These are phyloP conservation scores for Eucalyptus globulus DNA, from an alignment of 345 rosid genomes.

Conservation along the genomic window DNA sequence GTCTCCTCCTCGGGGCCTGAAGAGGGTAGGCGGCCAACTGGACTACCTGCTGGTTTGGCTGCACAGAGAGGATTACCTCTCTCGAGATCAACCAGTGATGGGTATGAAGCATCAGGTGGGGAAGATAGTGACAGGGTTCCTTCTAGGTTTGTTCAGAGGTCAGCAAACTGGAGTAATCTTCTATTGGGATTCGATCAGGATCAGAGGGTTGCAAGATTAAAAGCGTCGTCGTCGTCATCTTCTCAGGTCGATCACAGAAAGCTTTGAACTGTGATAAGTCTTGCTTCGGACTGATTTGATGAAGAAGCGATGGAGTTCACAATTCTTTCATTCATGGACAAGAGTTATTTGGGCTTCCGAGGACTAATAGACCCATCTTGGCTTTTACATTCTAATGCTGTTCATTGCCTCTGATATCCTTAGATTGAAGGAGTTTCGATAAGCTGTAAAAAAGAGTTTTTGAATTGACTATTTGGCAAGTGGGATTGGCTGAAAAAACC, in stretches of 20 bases:
- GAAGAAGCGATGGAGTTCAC: not conserved
- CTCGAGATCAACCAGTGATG: constrained; percentile 89
- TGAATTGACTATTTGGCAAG: not conserved
- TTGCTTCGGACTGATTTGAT: not conserved
- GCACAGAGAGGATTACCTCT: constrained; percentile 59
- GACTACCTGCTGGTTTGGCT: constrained; percentile 33
- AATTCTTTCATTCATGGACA: constrained; percentile 39
- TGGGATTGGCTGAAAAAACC: not conserved
- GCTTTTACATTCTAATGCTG: not conserved
- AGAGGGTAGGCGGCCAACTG: constrained; percentile 50
- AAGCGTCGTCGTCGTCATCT: constrained; percentile 26
- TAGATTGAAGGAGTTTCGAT: not conserved
- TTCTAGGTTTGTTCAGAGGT: constrained; percentile 53
- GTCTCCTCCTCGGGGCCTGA: constrained; percentile 75
- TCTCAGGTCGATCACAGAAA: constrained; percentile 23
- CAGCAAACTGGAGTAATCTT: constrained; percentile 50
- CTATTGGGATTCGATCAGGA: constrained; percentile 33
- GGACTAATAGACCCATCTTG: not conserved
- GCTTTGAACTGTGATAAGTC: constrained; percentile 6
- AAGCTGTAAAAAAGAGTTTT: not conserved
- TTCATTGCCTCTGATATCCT: not conserved
- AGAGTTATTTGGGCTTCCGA: not conserved
- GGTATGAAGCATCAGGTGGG: constrained; percentile 95
- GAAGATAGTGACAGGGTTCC: constrained; percentile 96
- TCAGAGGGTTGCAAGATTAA: constrained; percentile 30